These are phyloP conservation scores for Cucurbita ficifolia DNA, from an alignment of 306 rosid genomes.

Conservation along the genomic window DNA sequence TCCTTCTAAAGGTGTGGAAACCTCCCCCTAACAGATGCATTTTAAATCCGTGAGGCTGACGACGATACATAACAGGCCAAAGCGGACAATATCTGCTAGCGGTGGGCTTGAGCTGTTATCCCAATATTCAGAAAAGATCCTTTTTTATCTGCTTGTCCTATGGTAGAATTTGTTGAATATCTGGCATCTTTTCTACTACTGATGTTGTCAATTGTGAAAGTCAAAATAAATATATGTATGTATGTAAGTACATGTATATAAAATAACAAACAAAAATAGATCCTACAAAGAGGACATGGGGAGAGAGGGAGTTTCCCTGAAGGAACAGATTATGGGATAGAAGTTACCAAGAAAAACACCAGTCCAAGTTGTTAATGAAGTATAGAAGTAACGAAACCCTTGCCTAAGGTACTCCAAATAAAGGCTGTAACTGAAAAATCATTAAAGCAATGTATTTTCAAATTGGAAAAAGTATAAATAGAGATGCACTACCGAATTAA, in stretches of 20 bases:
- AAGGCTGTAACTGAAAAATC: background rate
- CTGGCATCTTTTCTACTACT: background rate
- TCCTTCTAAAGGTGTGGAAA: too few relatives aligned
- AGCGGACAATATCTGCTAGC: too few relatives aligned
- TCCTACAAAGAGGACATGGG: background rate
- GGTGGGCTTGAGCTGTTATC: too few relatives aligned
- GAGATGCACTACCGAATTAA: background rate
- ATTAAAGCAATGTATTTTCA: background rate
- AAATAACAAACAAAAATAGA: background rate
- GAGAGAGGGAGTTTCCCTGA: background rate
- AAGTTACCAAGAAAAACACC: background rate
- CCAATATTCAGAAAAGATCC: too few relatives aligned
- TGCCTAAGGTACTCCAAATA: background rate
- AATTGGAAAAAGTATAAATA: background rate
- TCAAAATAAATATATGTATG: background rate
- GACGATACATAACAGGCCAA: too few relatives aligned
- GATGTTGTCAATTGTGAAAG: background rate
- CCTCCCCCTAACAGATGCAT: too few relatives aligned
- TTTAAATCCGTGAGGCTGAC: too few relatives aligned
- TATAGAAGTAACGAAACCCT: background rate
- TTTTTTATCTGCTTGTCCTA: background rate
- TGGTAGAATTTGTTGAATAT: background rate
- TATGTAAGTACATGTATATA: background rate
- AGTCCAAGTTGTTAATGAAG: background rate
- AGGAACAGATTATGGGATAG: background rate